Percentiles rank a stretch among this genome's conserved stretches.
These are phyloP conservation scores for Furcasterigmium furcatum DNA, from an alignment of 2,329 filamentous ascomycete genomes.

Conservation along the genomic window DNA sequence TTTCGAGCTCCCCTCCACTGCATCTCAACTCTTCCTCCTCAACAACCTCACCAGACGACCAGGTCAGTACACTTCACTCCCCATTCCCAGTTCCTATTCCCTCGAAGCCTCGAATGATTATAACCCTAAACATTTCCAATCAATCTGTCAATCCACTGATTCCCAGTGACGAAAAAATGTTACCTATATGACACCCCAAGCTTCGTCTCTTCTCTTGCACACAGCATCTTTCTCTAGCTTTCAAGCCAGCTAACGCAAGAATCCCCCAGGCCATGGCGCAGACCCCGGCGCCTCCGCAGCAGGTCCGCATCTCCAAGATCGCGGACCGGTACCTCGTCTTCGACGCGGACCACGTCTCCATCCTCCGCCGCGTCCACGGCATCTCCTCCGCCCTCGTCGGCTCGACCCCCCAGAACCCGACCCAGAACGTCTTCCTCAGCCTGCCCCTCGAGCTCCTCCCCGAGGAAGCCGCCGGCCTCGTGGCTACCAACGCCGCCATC, in stretches of 20 bases:
- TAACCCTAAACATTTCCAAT: conserved; percentile 30
- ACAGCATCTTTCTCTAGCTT: neutral
- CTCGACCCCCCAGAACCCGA: conserved; percentile 85
- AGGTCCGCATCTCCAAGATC: conserved; percentile 77
- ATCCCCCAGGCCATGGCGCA: neutral
- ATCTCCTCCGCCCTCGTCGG: conserved; percentile 86
- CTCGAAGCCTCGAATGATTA: conserved; percentile 41
- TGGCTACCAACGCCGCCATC: conserved; percentile 73
- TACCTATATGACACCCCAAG: conserved; percentile 26
- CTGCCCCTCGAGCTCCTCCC: conserved; percentile 86
- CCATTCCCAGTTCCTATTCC: neutral
- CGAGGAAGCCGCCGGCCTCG: conserved; percentile 81
- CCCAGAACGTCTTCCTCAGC: conserved; percentile 91
- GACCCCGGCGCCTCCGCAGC: conserved; percentile 15
- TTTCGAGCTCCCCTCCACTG: neutral
- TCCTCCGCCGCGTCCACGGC: conserved; percentile 74
- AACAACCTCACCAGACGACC: conserved; percentile 5
- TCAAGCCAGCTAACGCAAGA: too few species aligned
- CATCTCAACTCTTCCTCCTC: conserved; percentile 13
- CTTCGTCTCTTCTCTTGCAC: neutral
- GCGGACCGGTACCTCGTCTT: conserved; percentile 85
- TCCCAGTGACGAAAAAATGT: conserved; percentile 38
- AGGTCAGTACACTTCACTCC: conserved; percentile 11
- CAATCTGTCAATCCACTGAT: conserved; percentile 61
- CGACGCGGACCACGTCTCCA: conserved; percentile 75